phyloP scores from a whole-genome alignment of 1,284 basidiomycete species.

The Puccinia novopanici region DNA sequence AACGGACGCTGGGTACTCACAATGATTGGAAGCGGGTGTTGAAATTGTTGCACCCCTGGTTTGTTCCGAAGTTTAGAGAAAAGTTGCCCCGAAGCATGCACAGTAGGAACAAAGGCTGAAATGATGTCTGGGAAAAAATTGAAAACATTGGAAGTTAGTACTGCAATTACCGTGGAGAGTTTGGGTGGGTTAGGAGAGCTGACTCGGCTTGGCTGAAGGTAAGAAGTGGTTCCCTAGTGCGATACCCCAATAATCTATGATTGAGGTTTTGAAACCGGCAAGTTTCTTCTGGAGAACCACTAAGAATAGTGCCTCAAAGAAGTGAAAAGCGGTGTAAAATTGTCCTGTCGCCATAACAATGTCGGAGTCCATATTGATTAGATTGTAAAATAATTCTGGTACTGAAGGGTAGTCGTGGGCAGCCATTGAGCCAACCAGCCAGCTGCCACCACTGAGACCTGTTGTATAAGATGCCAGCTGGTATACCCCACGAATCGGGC shows the following conservation, averaged over 20 bases:
- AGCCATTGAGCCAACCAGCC: conserved; percentile 55
- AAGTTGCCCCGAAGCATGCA: conserved; percentile 7
- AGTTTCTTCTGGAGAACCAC: conserved; percentile 4
- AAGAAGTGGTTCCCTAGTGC: conserved; percentile 35
- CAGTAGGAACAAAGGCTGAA: conserved; percentile 5
- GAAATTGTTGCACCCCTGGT: neutral
- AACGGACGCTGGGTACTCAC: conserved; percentile 23
- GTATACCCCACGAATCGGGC: conserved; percentile 55
- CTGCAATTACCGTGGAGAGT: too few species aligned
- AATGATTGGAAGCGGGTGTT: conserved; percentile 36
- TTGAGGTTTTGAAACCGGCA: conserved; percentile 32
- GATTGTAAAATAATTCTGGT: neutral
- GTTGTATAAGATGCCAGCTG: conserved; percentile 58
- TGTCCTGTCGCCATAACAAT: conserved; percentile 1
- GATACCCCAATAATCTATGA: conserved; percentile 30
- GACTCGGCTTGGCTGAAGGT: conserved; percentile 22
- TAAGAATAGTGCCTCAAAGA: neutral
- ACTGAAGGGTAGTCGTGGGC: conserved; percentile 55
- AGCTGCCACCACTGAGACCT: conserved; percentile 58
- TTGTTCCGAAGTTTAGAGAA: conserved; percentile 20
- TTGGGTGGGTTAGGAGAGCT: too few species aligned
- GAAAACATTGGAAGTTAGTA: too few species aligned
- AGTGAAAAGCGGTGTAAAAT: neutral
- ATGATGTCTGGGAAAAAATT: neutral
- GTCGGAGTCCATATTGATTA: neutral